A percentile compares a stretch with the other conserved stretches of the same genome.
phyloP scores from a whole-genome alignment of 2,329 filamentous ascomycete genomes.

The Gyromitra esculenta region DNA sequence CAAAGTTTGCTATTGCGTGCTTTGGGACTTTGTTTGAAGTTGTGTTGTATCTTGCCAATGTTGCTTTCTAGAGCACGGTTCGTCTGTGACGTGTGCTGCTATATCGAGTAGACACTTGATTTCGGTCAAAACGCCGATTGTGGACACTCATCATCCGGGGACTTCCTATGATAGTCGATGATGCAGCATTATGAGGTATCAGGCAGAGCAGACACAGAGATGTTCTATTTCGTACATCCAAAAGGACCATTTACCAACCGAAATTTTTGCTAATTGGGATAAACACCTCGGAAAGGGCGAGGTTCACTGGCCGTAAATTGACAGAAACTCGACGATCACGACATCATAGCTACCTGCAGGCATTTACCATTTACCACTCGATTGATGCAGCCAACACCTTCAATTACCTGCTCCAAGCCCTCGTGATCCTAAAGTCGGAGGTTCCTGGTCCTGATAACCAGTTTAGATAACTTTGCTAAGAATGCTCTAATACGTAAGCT shows the following conservation, averaged over 20 bases:
- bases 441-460: not conserved
- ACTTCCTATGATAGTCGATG: slow-evolving; percentile 29
- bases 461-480: not conserved
- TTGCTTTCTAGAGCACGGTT: slow-evolving; percentile 29
- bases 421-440: not conserved
- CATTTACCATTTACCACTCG: slow-evolving; percentile 10
- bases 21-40: too few species aligned
- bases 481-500: slow-evolving; percentile 18
- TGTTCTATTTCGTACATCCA: not conserved
- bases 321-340: slow-evolving; percentile 32
- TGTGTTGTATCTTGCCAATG: not conserved
- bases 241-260: not conserved
- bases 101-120: slow-evolving; percentile 23
- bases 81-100: slow-evolving; percentile 19
- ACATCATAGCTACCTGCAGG: slow-evolving; percentile 31
- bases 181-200: slow-evolving; percentile 30
- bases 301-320: not conserved
- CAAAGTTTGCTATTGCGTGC: too few species aligned
- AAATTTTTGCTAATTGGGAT: slow-evolving; percentile 8
- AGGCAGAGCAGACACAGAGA: not conserved
- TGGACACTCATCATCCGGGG: slow-evolving; percentile 9
- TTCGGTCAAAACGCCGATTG: slow-evolving; percentile 47
- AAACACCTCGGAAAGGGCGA: not conserved
- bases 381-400: not conserved
- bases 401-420: not conserved